Evolutionary conservation across 768 basidiomycete genomes (phyloP), one percentile per base, ranked within the genome.

Genomic region (Thelephora ganbajun): DNA sequence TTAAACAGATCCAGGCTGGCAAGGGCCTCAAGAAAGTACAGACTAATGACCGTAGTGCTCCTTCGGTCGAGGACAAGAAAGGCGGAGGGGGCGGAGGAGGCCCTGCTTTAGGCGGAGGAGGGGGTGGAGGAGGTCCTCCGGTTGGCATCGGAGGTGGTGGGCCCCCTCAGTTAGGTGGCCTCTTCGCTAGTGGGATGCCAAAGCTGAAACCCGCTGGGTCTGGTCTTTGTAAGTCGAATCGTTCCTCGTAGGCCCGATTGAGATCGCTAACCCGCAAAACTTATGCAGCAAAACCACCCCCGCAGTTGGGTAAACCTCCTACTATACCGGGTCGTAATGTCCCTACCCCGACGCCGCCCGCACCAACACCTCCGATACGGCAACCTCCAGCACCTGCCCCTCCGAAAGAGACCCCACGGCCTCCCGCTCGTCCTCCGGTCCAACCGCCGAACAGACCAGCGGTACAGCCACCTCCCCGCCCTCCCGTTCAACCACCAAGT

Each of bases 131-230:
- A 4, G 26, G 26, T 30, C 26, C 26, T 4, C 26, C 26, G 26
- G 26, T 30, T 4, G 9, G 26, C 9, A 30, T 30, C 9, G 68
- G 65, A 4, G 66, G 68, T 33, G 70, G 59, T n/a, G 79, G 71
- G 6, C 79, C 89, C 22, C 86, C 88, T 20, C 89, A 92, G 61
- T 67, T 93, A 3, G 91, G 79, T 30, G 81, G 77, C 1, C 63
- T 96, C 11, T 93, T 96, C 58, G 89, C 91, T 41, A 90, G 88
- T 13, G 91, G 92, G 1, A 79, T 94, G 69, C 92, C 92, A 3
- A 92, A 86, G 59, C 60, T 94, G 57, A 93, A 83, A 68, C 77
- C 88, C 41, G 73, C 83, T n/a, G 84, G 79, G 11, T 70, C 58
- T 47, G 71, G 67, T 61, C 62, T 70, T 48, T 75, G 83, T 83